Evolutionary conservation across 2,329 filamentous ascomycete species (phyloP), one percentile per base, ranked within the genome.

Genomic region (Arthrobotrys sinensis): DNA sequence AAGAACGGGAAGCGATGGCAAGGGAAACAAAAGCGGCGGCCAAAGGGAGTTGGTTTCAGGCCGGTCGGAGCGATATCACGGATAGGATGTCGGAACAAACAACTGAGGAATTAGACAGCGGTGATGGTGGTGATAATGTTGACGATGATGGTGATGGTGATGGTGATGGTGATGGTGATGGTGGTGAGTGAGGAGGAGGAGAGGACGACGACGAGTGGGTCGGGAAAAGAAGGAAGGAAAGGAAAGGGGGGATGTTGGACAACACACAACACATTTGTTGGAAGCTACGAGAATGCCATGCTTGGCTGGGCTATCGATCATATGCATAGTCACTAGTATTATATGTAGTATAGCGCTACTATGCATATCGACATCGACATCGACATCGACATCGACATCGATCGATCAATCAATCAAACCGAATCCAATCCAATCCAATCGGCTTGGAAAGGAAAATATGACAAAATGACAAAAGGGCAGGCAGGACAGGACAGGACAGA

Each of bases 71-170:
- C 10, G 50, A 24, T 12, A 11, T 8, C 14, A 40, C 32, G 34
- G 36, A 60, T 38, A 32, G 14, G 14, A 19, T 21, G 46, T 50
- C 10, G 48, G 48, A 4, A n/a, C 11, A 16, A 45, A 12, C 12
- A 45, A 19, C 5, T 36, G 68, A 24, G 11, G 64, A 19, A n/a
- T 48, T n/a, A 32, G 28, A 19, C 38, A 19, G 46, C 6, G 53
- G 19, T 62, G 43, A 11, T 34, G 68, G 40, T 46, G 43, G 28
- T 62, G 55, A n/a, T 45, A 52, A 36, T 48, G 53, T 14, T 28
- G 63, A 53, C 53, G 45, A 36, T 38, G 63, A 32, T 66, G 45
- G 24, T 57, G 65, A 43, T 48, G 46, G 19, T 53, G 50, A 10
- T 57, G 40, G 21, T 46, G 43, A 46, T 19, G 32, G 53, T 36